These are phyloP conservation scores for Blastobotrys robertii DNA, from an alignment of 805 yeast genomes.

Conservation along the genomic window DNA sequence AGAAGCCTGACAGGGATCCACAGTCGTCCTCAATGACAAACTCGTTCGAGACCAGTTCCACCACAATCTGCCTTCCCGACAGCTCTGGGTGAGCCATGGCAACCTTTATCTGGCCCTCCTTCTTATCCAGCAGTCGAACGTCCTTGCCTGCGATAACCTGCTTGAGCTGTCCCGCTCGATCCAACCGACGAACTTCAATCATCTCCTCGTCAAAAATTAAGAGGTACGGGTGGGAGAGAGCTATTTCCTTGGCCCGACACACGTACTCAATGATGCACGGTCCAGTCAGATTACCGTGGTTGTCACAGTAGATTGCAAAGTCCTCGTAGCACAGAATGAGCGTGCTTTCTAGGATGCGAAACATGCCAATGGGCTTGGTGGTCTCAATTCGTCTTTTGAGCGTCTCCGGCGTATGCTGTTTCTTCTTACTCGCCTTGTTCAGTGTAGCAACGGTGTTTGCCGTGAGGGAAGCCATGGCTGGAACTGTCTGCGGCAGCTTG, in stretches of 20 bases:
- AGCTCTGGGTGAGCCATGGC: slow-evolving; percentile 57
- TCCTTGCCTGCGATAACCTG: slow-evolving; percentile 71
- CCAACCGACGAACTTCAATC: slow-evolving; percentile 57
- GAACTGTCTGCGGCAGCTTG: slow-evolving; percentile 46
- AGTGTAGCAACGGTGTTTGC: slow-evolving; percentile 6
- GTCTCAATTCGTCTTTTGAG: slow-evolving; percentile 33
- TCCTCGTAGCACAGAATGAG: slow-evolving; percentile 60
- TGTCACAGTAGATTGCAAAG: slow-evolving; percentile 57
- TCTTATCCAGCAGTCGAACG: slow-evolving; percentile 36
- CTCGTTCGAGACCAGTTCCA: slow-evolving; percentile 29
- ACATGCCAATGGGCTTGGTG: slow-evolving; percentile 50
- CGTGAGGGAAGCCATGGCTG: slow-evolving; percentile 29
- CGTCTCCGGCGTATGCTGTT: slow-evolving; percentile 22
- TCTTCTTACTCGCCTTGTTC: slow-evolving; percentile 27
- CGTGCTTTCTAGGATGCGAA: slow-evolving; percentile 43
- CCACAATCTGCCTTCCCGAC: slow-evolving; percentile 51
- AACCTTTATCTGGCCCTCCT: slow-evolving; percentile 32
- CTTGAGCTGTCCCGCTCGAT: slow-evolving; percentile 32
- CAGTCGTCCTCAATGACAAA: slow-evolving; percentile 21
- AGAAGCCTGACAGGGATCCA: slow-evolving; percentile 16
- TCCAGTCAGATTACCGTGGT: slow-evolving; percentile 33
- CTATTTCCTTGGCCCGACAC: slow-evolving; percentile 26
- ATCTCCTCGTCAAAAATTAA: slow-evolving; percentile 54
- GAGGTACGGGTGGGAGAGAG: slow-evolving; percentile 38
- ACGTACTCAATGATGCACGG: slow-evolving; percentile 34